Base-by-base conservation (phyloP, 1,284 basidiomycete genomes). In the Cutaneotrichosporon mucoides region DNA sequence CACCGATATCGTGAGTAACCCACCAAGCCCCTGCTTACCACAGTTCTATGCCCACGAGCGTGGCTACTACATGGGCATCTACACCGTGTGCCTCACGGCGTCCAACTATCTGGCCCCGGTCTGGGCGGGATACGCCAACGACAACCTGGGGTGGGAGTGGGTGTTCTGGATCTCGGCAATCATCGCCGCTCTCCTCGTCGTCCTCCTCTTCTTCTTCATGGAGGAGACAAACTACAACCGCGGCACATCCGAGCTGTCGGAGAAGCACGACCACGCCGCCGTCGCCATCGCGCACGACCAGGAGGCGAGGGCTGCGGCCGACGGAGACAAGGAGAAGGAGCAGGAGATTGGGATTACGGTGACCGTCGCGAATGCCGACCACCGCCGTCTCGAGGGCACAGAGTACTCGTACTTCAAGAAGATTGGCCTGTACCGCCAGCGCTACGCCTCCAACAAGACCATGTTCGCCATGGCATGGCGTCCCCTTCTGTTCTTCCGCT, bases 181-280 rank as follows among this genome's bases (percentile, higher is more conserved):
- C 36, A 49, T 57, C 36, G 55, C 51, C 0, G 57, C 13, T 2
- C 36, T 55, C 38, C 57, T 52, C 6, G 24, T 53, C 9, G 34
- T 66, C 15, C 15, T 63, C 15, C 33, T 56, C 42, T 59, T 66
- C 61, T 57, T 63, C 45, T 66, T 66, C 54, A 42, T 66, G 45
- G 64, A 66, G 48, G 64, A 66, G 57, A 66, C 64, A 38, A 66
- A 66, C 57, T 66, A 61, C 41, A 57, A 60, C 55, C 61, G 64
- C 47, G 63, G 57, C 6, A 61, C 63, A n/a, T 60, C 60, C 8
- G 60, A 65, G 53, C 40, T 58, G 12, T 24, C 10, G 3, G 58
- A 59, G 45, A 54, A 59, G 24, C 48, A 59, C 48, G 38, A 24
- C 24, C 24, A 51, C 37, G 33, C 16, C 38, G 38, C n/a, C 12